phyloP scores from a whole-genome alignment of 495 filamentous ascomycete genomes.

The Aspergillus kassunensis region DNA sequence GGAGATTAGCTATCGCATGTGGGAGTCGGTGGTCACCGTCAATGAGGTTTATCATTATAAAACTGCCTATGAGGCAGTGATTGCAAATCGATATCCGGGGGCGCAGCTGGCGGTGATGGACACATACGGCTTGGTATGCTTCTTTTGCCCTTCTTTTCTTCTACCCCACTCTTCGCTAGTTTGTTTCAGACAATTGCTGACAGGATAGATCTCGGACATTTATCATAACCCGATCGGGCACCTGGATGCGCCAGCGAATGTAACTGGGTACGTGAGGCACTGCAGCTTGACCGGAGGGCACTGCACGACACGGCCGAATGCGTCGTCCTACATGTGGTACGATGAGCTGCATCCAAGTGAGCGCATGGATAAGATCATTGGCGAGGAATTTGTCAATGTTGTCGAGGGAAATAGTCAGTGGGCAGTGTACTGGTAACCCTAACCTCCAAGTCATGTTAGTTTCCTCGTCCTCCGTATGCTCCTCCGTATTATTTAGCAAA shows the following conservation, averaged over 20 bases:
- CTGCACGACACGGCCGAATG: slow-evolving; percentile 25
- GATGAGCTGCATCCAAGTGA: slow-evolving; percentile 68
- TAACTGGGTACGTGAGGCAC: slow-evolving; percentile 51
- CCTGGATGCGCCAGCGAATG: slow-evolving; percentile 57
- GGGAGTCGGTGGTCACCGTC: slow-evolving; percentile 52
- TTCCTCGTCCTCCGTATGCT: too few species aligned
- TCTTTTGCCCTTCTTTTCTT: neutral
- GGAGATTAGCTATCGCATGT: slow-evolving; percentile 55
- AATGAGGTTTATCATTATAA: slow-evolving; percentile 62
- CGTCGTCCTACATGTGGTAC: slow-evolving; percentile 49
- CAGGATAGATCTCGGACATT: slow-evolving; percentile 54
- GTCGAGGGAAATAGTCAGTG: slow-evolving; percentile 54
- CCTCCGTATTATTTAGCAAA: too few species aligned
- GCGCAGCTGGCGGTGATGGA: slow-evolving; percentile 62
- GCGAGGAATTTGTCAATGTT: slow-evolving; percentile 56
- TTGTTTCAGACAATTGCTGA: neutral
- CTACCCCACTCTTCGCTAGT: neutral
- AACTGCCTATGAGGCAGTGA: slow-evolving; percentile 49
- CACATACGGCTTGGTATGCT: slow-evolving; percentile 52
- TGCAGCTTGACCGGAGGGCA: slow-evolving; percentile 42
- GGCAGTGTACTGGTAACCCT: slow-evolving; percentile 46
- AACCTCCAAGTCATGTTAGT: neutral
- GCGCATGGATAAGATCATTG: slow-evolving; percentile 51
- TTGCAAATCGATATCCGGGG: slow-evolving; percentile 54
- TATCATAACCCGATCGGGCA: slow-evolving; percentile 54